Base-by-base conservation (phyloP, 495 filamentous ascomycete species). In the Chaetomium fimeti region DNA sequence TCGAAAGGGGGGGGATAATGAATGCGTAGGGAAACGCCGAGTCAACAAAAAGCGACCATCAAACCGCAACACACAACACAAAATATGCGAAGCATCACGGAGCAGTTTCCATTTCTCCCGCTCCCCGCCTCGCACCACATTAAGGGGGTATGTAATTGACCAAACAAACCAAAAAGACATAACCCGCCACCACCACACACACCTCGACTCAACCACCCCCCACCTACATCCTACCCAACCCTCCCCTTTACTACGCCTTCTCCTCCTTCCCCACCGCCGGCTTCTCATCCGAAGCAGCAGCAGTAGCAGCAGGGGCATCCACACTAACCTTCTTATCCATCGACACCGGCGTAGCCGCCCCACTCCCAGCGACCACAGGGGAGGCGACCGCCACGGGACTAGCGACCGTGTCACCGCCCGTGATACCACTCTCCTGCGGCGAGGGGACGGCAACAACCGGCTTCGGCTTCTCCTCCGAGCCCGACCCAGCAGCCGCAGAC, bases 401-500 rank as follows among this genome's bases (percentile, higher is more conserved):
- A 15, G 66, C 72, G 15, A 77, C 77, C 0, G 71, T 75, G 2
- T 74, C 73, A 8, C 64, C 70, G 3, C 74, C 74, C 0, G 73
- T 72, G 20, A 55, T 20, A 3, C 78, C 77, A 11, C 67, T 66
- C 53, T 79, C 78, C 66, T 75, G 73, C 48, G 70, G 69, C 16
- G 65, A 70, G 29, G 52, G 64, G 15, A 66, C 61, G 0, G 58
- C 64, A 27, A 61, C 69, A 4, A 65, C 60, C 25, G 64, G 66
- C 25, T 62, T 60, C 6, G 61, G 62, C 65, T 71, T 71, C 64
- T 71, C 54, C 3, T 47, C 57, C 3, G 61, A 36, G 5, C 32
- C 32, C 6, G 32, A 36, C 6, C 32, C 32, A 11, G 6, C 60
- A 1, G 53, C 38, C 25, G 59, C 43, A 2, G 54, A 47, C 3